Evolutionary conservation across 2,329 filamentous ascomycete genomes (phyloP).

Genomic region (Huntiella moniliformis): DNA sequence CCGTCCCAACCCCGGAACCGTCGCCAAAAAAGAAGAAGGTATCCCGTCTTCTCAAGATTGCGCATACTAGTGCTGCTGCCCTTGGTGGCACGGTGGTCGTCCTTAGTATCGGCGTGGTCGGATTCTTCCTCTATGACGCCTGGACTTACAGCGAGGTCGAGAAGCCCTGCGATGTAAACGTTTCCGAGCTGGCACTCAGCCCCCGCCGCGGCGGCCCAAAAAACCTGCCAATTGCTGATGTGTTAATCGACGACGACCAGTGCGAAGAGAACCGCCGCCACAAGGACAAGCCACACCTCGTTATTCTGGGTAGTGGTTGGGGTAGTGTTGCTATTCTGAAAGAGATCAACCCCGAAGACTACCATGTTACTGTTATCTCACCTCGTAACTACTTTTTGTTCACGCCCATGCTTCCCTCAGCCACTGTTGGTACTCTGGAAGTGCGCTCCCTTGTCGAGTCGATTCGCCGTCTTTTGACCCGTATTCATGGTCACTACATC

Average conservation of each 20-base stretch:
- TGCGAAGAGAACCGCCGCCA: constrained; percentile 45
- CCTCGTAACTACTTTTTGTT: constrained; percentile 96
- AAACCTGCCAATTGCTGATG: constrained; percentile 79
- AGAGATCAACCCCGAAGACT: constrained; percentile 73
- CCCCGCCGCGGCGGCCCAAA: constrained; percentile 78
- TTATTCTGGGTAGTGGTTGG: constrained; percentile 89
- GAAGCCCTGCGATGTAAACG: constrained; percentile 50
- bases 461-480: constrained; percentile 62
- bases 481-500: constrained; percentile 73
- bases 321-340: constrained; percentile 84
- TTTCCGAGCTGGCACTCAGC: constrained; percentile 67
- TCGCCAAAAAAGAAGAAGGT: constrained; percentile 17
- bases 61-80: constrained; percentile 51
- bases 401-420: constrained; percentile 92
- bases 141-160: constrained; percentile 66
- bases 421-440: constrained; percentile 88
- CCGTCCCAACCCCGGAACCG: background rate
- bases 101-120: constrained; percentile 48
- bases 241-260: constrained; percentile 78
- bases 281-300: constrained; percentile 80
- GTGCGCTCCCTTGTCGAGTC: constrained; percentile 83
- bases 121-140: constrained; percentile 87
- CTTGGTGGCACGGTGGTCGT: constrained; percentile 60
- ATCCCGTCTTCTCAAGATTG: constrained; percentile 34
- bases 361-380: constrained; percentile 87